Percentiles rank a stretch among this genome's conserved stretches.
These are phyloP conservation scores for Epichloe festucae DNA, from an alignment of 2,329 filamentous ascomycete species.

Conservation along the genomic window DNA sequence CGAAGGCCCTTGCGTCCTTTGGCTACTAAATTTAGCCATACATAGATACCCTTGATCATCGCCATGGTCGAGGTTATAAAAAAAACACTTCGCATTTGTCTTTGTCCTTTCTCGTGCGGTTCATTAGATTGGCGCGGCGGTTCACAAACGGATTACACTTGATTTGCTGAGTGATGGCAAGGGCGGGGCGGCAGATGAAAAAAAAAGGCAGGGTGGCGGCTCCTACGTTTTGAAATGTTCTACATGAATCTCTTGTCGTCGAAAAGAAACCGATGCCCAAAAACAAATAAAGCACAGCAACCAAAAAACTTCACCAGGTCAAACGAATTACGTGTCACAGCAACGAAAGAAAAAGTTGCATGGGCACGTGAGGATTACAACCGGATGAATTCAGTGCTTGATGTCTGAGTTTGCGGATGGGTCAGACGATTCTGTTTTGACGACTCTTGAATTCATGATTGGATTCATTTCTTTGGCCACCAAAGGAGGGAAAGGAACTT, in stretches of 20 bases:
- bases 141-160: conserved; percentile 35
- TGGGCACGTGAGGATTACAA: conserved; percentile 1
- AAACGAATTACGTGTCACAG: background rate
- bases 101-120: conserved; percentile 34
- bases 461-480: background rate
- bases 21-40: conserved; percentile 60
- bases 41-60: conserved; percentile 14
- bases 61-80: conserved; percentile 14
- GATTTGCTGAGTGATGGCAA: conserved; percentile 34
- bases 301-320: background rate
- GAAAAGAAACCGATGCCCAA: conserved; percentile 12
- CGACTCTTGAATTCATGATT: background rate
- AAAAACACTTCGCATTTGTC: conserved; percentile 24
- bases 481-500: background rate
- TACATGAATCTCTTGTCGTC: conserved; percentile 22
- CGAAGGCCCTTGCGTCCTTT: conserved; percentile 75
- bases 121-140: conserved; percentile 43
- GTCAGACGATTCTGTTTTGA: background rate
- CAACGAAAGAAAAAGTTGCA: background rate
- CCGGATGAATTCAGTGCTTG: background rate
- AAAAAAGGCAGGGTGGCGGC: conserved; percentile 12
- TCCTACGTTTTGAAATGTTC: conserved; percentile 21
- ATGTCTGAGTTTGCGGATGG: background rate
- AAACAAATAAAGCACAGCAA: conserved; percentile 23
- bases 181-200: conserved; percentile 23